Conservation (phyloP, 306 rosid genomes). For the Cyclanthera cordifolia region DNA sequence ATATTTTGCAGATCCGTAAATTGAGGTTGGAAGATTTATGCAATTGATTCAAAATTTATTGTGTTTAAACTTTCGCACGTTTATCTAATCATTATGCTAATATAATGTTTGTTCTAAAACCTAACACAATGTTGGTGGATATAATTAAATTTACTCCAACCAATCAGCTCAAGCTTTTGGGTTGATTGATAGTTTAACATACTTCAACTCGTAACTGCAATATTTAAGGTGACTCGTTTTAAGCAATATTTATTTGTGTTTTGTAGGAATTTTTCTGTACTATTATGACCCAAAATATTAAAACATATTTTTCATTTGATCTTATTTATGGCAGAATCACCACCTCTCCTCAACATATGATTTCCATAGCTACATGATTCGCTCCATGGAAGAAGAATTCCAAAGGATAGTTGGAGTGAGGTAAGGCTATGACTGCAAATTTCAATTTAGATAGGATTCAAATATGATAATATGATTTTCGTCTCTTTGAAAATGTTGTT, state of each 20-base stretch:
- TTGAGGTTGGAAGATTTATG: background rate
- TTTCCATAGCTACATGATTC: conserved; percentile 95
- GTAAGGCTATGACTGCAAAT: conserved; percentile 14
- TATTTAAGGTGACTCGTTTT: background rate
- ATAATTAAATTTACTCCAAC: no score
- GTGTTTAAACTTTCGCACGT: background rate
- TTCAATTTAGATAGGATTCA: background rate
- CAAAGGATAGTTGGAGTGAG: conserved; percentile 96
- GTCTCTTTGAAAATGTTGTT: background rate
- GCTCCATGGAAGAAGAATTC: conserved; percentile 98
- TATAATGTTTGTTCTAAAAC: background rate
- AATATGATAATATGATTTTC: no score
- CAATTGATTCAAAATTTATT: background rate
- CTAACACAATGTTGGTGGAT: no score
- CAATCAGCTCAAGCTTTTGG: no score
- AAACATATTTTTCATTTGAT: background rate
- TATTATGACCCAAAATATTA: background rate
- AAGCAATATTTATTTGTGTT: background rate
- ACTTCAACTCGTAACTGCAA: no score
- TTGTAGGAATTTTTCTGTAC: background rate
- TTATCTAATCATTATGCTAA: background rate
- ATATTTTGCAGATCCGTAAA: background rate
- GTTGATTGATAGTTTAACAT: no score
- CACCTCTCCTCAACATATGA: conserved; percentile 58
- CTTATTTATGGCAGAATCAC: conserved; percentile 70